phyloP scores from a whole-genome alignment of 2,329 filamentous ascomycete species.

The Epichloe baconii region DNA sequence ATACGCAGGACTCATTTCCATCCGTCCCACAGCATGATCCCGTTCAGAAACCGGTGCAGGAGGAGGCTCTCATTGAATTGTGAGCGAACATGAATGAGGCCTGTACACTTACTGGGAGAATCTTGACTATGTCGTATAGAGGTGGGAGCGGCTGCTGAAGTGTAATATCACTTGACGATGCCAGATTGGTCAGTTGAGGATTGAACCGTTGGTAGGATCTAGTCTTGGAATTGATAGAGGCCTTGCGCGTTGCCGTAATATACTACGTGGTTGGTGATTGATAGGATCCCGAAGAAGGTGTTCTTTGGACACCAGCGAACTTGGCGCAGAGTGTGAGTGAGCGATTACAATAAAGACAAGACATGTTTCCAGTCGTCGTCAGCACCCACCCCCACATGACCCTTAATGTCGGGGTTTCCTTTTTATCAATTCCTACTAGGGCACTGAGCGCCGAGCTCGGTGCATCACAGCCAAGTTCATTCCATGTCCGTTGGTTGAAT shows the following conservation, averaged over 20 bases:
- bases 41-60: slow-evolving; percentile 38
- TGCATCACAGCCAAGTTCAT: not conserved
- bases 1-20: slow-evolving; percentile 51
- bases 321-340: not conserved
- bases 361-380: not conserved
- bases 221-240: not conserved
- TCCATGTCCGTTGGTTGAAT: not conserved
- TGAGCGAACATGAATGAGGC: slow-evolving; percentile 20
- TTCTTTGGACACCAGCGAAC: not conserved
- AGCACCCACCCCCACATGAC: not conserved
- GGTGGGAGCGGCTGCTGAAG: not conserved
- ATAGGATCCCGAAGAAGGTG: too few species aligned
- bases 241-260: not conserved
- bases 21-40: slow-evolving; percentile 37
- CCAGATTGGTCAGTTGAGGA: not conserved
- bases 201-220: too few species aligned
- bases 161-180: not conserved
- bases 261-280: too few species aligned
- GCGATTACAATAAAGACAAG: not conserved
- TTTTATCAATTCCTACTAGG: not conserved
- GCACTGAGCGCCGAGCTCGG: not conserved
- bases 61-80: slow-evolving; percentile 72
- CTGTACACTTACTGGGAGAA: not conserved
- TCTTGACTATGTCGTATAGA: not conserved
- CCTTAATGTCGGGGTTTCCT: not conserved